Evolutionary conservation across 108 stramenopile species (phyloP).

Genomic region (Licmophora abbreviata): DNA sequence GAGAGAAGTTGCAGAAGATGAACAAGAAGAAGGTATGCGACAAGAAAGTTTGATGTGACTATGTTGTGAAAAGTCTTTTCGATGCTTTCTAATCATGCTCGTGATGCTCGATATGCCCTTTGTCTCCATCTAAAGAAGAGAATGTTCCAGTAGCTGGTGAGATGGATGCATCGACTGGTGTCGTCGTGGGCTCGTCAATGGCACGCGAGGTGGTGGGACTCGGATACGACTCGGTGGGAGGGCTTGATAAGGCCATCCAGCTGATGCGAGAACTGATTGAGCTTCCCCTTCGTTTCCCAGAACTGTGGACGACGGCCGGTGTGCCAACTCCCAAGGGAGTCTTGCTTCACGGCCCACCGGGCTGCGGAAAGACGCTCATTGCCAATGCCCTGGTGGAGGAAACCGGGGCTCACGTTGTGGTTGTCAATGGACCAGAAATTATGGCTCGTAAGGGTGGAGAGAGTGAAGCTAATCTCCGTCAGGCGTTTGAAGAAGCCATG

Average conservation of each 20-base stretch:
- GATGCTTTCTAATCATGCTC: neutral
- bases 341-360: slow-evolving; percentile 95
- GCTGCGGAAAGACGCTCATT: slow-evolving; percentile 96
- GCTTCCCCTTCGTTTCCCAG: slow-evolving; percentile 90
- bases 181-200: slow-evolving; percentile 55
- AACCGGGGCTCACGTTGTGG: slow-evolving; percentile 90
- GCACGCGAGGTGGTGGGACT: slow-evolving; percentile 62
- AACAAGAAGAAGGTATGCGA: slow-evolving; percentile 7
- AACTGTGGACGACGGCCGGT: slow-evolving; percentile 92
- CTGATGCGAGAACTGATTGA: slow-evolving; percentile 93
- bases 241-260: slow-evolving; percentile 82
- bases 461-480: slow-evolving; percentile 92
- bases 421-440: slow-evolving; percentile 97
- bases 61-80: slow-evolving; percentile 1
- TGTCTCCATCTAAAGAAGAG: slow-evolving; percentile 8
- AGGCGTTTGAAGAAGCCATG: slow-evolving; percentile 92
- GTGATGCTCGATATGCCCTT: neutral
- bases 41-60: neutral
- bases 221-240: slow-evolving; percentile 97
- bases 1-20: slow-evolving; percentile 12
- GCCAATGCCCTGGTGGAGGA: slow-evolving; percentile 95
- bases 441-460: slow-evolving; percentile 95
- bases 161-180: slow-evolving; percentile 34
- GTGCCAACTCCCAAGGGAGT: slow-evolving; percentile 96
- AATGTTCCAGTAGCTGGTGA: slow-evolving; percentile 45